phyloP scores from a whole-genome alignment of 345 rosid species.

The Brassica carinata region DNA sequence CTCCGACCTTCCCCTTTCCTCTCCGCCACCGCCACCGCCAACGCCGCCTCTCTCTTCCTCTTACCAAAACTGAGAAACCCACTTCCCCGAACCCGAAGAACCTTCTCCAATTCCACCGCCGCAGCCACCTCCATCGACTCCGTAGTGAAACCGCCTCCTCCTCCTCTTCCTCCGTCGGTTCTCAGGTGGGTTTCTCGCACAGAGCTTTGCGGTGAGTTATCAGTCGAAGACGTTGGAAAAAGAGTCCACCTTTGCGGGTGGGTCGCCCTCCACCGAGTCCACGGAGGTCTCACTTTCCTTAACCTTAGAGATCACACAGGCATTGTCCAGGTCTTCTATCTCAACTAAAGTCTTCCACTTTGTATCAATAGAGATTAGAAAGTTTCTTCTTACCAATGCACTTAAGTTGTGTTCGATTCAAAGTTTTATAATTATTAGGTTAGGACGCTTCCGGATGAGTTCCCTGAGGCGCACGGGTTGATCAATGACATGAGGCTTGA shows the following conservation, averaged over 20 bases:
- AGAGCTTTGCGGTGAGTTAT: conserved; percentile 66
- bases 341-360: not conserved
- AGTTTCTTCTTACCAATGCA: too few relatives aligned
- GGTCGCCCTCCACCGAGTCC: conserved; percentile 93
- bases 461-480: conserved; percentile 76
- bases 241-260: conserved; percentile 92
- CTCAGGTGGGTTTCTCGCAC: conserved; percentile 81
- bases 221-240: conserved; percentile 64
- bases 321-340: conserved; percentile 67
- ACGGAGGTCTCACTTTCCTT: conserved; percentile 88
- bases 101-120: conserved; percentile 34
- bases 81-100: conserved; percentile 30
- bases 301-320: conserved; percentile 98
- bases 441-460: conserved; percentile 73
- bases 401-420: too few relatives aligned
- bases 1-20: conserved; percentile 45
- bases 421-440: conserved; percentile 40
- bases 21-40: conserved; percentile 31
- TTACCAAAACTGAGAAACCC: conserved; percentile 28
- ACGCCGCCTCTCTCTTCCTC: conserved; percentile 21
- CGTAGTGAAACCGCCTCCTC: conserved; percentile 22
- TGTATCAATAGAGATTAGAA: not conserved
- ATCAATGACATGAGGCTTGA: conserved; percentile 78
- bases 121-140: conserved; percentile 24
- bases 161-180: conserved; percentile 26